Evolutionary conservation across 805 yeast genomes (phyloP), one percentile per base, ranked within the genome.

Genomic region (Spathaspora girioi): DNA sequence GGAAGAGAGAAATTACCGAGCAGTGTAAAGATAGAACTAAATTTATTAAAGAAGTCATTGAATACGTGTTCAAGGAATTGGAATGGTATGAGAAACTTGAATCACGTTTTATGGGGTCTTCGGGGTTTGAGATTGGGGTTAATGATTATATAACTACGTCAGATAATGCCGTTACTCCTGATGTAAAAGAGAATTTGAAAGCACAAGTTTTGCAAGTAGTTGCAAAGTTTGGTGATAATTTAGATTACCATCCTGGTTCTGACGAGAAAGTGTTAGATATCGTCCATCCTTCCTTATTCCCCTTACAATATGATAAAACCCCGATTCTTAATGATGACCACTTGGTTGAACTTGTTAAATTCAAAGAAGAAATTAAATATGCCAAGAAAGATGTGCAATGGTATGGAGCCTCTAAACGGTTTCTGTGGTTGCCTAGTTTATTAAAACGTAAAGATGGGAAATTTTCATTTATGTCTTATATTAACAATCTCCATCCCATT

Each of bases 261-360:
- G 56, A 71, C 45, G 58, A 68, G n/a, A 66, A 68, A 55, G 76
- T 72, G 2, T 53, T 70, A 20, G 73, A 72, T 53, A 60, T 74
- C 19, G 75, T 68, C 11, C 78, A 75, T 49, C 78, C 78, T 19
- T 71, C 76, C 15, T 60, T 75, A 43, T 73, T 60, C 43, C 72
- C 75, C 7, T 54, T 66, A 26, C 65, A 56, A 41, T 71, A 70
- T 47, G 71, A 65, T 0, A 52, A 10, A n/a, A 66, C 73, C 5
- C 63, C 64, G 8, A 53, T 64, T 15, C 26, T 49, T 23, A 35
- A 15, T 6, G 43, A 47, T 6, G 48, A 52, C 19, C 50, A 49
- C 12, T 3, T 11, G n/a, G 12, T 55, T 15, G 40, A 42, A 19
- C 49, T 55, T 18, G 50, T 49, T 1, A 27, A 58, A 47, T 62